Conservation (phyloP, 306 rosid genomes). For the Biancaea sappan region DNA sequence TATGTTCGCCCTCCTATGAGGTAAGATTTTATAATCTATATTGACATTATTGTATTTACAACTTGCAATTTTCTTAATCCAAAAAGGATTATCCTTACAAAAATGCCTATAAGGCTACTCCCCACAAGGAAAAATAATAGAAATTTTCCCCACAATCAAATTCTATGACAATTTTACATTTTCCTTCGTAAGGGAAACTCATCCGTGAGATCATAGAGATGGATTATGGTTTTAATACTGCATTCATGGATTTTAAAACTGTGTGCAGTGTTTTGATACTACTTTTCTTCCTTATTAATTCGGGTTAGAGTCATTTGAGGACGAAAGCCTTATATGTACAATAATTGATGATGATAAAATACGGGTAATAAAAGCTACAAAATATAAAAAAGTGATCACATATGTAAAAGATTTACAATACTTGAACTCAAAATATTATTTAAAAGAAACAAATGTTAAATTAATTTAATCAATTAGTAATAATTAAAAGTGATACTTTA, state of each 20-base stretch:
- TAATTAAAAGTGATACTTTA: too few species aligned
- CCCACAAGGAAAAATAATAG: neutral
- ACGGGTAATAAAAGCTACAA: too few species aligned
- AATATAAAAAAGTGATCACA: too few species aligned
- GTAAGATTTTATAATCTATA: neutral
- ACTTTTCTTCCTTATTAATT: neutral
- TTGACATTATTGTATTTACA: neutral
- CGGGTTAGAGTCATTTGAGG: neutral
- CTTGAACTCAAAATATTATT: too few species aligned
- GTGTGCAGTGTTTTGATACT: neutral
- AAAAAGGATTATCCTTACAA: neutral
- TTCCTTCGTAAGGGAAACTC: neutral
- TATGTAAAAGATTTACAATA: too few species aligned
- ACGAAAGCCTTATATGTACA: too few species aligned
- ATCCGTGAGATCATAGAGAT: neutral
- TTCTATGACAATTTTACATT: neutral
- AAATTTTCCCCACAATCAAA: neutral
- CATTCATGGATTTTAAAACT: neutral
- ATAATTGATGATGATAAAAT: too few species aligned
- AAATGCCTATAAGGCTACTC: neutral
- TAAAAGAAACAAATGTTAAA: too few species aligned
- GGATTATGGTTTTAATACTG: neutral
- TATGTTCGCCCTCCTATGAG: conserved; percentile 22
- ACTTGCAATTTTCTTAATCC: neutral
- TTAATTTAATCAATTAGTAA: too few species aligned